Percentiles rank a stretch among this genome's conserved stretches.
phyloP scores from a whole-genome alignment of 805 yeast genomes.

The Yamadazyma phyllophila region DNA sequence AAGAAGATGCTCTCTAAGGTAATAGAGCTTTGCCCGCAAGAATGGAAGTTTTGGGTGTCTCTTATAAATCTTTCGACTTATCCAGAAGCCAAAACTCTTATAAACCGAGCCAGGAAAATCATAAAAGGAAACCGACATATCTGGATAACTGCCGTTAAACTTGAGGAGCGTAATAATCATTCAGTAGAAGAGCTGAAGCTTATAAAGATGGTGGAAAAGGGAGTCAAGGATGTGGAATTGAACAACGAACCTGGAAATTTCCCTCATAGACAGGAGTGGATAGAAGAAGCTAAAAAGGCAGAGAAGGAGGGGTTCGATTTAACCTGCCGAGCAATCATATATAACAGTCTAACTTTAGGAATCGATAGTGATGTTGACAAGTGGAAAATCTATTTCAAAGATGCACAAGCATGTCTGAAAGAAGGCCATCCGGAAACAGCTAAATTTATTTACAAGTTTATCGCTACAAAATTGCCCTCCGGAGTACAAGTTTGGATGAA shows the following conservation, averaged over 20 bases:
- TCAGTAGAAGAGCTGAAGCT: constrained; percentile 45
- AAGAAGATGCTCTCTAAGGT: constrained; percentile 61
- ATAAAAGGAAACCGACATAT: constrained; percentile 49
- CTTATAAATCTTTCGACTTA: constrained; percentile 47
- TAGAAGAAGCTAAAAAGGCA: constrained; percentile 51
- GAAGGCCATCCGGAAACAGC: constrained; percentile 43
- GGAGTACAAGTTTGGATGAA: constrained; percentile 48
- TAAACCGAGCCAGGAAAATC: constrained; percentile 60
- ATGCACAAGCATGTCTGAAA: constrained; percentile 8
- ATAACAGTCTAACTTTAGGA: not conserved
- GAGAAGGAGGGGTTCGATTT: constrained; percentile 45
- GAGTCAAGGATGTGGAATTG: constrained; percentile 40
- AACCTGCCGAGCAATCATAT: constrained; percentile 55
- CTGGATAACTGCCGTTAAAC: constrained; percentile 68
- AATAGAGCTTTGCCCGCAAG: constrained; percentile 61
- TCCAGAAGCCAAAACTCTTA: constrained; percentile 49
- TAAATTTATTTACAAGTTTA: constrained; percentile 46
- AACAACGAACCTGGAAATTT: not conserved
- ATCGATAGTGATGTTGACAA: not conserved
- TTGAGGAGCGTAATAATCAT: constrained; percentile 57
- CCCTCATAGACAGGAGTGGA: constrained; percentile 45
- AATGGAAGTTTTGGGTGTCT: constrained; percentile 65
- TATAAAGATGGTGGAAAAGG: constrained; percentile 47
- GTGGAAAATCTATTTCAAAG: constrained; percentile 10
- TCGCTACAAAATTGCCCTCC: constrained; percentile 47